These are phyloP conservation scores for Groenewaldozyma tartarivorans DNA, from an alignment of 805 yeast species.

Conservation along the genomic window DNA sequence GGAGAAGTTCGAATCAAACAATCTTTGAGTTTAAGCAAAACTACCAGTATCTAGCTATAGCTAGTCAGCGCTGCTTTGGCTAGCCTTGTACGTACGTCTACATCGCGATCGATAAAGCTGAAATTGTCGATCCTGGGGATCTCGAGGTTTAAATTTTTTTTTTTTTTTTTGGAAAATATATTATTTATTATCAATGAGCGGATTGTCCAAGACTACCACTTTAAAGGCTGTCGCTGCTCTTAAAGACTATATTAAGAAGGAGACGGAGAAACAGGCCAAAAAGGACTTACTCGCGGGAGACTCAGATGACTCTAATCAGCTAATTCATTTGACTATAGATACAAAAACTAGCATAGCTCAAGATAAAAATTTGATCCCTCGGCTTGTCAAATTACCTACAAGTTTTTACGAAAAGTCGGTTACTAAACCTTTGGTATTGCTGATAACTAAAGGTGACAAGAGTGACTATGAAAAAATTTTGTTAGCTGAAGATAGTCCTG, in stretches of 20 bases:
- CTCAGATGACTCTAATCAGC: constrained; percentile 31
- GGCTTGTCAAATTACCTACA: constrained; percentile 32
- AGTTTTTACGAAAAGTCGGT: constrained; percentile 35
- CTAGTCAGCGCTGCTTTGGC: too few species aligned
- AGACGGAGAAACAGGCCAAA: background rate
- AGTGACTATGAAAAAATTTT: constrained; percentile 31
- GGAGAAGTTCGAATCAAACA: too few species aligned
- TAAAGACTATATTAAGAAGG: constrained; percentile 36
- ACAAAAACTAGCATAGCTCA: constrained; percentile 56
- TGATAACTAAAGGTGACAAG: constrained; percentile 62
- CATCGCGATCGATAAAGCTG: too few species aligned
- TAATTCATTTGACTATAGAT: constrained; percentile 51
- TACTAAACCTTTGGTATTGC: constrained; percentile 48
- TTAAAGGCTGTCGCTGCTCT: constrained; percentile 43
- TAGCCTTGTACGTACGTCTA: too few species aligned
- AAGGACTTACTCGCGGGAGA: constrained; percentile 48
- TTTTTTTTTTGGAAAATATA: background rate
- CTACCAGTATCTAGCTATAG: too few species aligned
- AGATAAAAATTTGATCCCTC: constrained; percentile 40
- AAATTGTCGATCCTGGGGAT: background rate
- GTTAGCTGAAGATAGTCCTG: constrained; percentile 15
- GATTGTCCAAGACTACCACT: constrained; percentile 21
- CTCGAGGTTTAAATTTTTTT: constrained; percentile 1
- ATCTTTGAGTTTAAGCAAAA: too few species aligned
- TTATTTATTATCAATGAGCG: background rate